These are phyloP conservation scores for Coleophoma cylindrospora DNA, from an alignment of 2,329 filamentous ascomycete species.

Conservation along the genomic window DNA sequence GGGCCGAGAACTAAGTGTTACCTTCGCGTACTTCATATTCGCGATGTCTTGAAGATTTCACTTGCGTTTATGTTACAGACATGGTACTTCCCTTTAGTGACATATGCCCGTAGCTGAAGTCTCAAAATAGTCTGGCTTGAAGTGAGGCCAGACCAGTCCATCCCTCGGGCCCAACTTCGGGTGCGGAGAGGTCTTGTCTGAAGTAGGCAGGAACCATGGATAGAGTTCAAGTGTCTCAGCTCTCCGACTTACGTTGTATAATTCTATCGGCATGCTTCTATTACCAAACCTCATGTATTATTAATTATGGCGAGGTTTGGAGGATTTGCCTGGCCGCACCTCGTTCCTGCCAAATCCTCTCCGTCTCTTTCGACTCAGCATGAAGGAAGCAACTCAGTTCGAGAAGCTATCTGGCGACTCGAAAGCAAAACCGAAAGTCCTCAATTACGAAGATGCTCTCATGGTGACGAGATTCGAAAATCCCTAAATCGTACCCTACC, in stretches of 20 bases:
- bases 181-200: too few species aligned
- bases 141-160: too few species aligned
- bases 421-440: background rate
- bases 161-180: too few species aligned
- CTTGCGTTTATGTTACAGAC: too few species aligned
- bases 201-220: too few species aligned
- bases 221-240: background rate
- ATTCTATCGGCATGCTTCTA: background rate
- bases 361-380: background rate
- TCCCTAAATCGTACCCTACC: background rate
- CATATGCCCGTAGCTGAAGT: too few species aligned
- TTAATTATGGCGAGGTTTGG: conserved; percentile 9
- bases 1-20: too few species aligned
- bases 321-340: conserved; percentile 9
- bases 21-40: too few species aligned
- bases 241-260: background rate
- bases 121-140: too few species aligned
- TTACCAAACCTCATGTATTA: conserved; percentile 3
- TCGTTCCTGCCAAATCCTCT: conserved; percentile 3
- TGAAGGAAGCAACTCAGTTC: conserved; percentile 1
- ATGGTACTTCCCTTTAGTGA: too few species aligned
- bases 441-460: background rate
- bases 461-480: background rate
- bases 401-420: background rate
- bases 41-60: too few species aligned